These are phyloP conservation scores for Alternaria ventricosa DNA, from an alignment of 2,329 filamentous ascomycete genomes.

Conservation along the genomic window DNA sequence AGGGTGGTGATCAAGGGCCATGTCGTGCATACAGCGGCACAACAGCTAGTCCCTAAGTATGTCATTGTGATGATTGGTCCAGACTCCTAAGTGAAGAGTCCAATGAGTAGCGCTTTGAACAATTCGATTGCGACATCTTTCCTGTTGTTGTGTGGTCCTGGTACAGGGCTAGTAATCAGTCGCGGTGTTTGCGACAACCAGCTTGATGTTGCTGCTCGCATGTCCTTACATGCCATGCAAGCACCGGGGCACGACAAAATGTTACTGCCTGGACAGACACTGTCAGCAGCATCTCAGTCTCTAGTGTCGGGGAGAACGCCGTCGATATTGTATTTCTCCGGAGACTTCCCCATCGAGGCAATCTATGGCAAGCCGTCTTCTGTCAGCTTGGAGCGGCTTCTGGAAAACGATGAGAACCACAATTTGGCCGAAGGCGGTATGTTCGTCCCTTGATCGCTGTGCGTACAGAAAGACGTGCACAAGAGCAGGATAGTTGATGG, in stretches of 20 bases:
- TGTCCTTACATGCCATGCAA: neutral
- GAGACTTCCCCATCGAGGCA: neutral
- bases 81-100: neutral
- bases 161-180: neutral
- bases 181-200: neutral
- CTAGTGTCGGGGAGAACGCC: neutral
- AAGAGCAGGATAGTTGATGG: neutral
- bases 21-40: constrained; percentile 19
- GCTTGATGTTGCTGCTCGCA: neutral
- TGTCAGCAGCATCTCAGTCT: neutral
- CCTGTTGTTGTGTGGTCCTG: neutral
- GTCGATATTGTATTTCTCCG: neutral
- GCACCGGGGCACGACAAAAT: neutral
- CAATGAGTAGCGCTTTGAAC: neutral
- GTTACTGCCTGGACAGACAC: neutral
- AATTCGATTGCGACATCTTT: neutral
- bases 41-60: constrained; percentile 1
- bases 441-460: neutral
- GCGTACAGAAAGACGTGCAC: neutral
- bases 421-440: neutral
- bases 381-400: neutral
- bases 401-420: neutral
- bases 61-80: neutral
- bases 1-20: constrained; percentile 13
- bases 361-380: neutral